These are phyloP conservation scores for Botrytis galanthina DNA, from an alignment of 2,329 filamentous ascomycete genomes.

Conservation along the genomic window DNA sequence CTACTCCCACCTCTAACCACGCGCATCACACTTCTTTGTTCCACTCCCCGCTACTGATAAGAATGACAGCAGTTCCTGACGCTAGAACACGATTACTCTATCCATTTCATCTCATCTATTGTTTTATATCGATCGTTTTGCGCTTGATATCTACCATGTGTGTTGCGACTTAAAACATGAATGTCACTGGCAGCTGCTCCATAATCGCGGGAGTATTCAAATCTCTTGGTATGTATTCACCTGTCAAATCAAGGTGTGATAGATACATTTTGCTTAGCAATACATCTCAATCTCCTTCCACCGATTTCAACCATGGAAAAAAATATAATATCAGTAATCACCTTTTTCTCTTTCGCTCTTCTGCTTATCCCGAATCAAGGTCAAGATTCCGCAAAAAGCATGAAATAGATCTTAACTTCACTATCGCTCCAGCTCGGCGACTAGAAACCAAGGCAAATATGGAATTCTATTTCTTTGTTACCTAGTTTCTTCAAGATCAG, in stretches of 20 bases:
- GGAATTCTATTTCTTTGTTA: not conserved
- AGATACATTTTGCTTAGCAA: not conserved
- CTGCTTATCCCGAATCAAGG: no score
- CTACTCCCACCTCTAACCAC: not conserved
- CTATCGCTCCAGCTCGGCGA: not conserved
- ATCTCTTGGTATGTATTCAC: not conserved
- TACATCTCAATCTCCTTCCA: not conserved
- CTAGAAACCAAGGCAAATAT: not conserved
- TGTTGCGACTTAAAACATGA: not conserved
- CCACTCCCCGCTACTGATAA: not conserved
- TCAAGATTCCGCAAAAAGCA: not conserved
- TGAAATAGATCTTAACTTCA: no score
- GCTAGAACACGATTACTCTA: not conserved
- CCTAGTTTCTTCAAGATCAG: not conserved
- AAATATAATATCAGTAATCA: not conserved
- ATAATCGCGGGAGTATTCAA: rapidly evolving
- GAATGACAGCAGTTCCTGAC: not conserved
- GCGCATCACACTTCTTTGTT: not conserved
- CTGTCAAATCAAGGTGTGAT: not conserved
- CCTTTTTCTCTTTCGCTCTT: not conserved
- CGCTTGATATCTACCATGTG: not conserved
- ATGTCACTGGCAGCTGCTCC: no score
- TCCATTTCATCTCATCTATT: not conserved
- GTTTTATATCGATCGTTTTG: not conserved
- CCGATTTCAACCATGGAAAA: not conserved